These are phyloP conservation scores for Aechmea fasciata DNA, from an alignment of 176 grass and related monocot species.

Conservation along the genomic window DNA sequence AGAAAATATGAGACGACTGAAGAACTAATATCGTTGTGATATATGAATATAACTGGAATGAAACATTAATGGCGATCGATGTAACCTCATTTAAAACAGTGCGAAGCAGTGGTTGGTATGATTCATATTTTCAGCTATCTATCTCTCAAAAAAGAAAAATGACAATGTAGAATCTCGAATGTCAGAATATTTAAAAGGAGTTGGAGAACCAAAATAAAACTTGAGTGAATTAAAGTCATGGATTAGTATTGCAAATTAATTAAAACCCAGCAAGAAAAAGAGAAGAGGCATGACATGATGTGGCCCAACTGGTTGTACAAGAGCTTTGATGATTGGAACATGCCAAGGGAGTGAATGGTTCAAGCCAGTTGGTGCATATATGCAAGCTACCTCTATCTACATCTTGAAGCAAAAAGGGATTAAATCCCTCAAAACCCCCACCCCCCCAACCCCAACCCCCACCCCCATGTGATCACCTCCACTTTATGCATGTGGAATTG, in stretches of 20 bases:
- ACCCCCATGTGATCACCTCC: slow-evolving; percentile 16
- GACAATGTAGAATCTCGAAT: too few relatives aligned
- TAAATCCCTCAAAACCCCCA: neutral
- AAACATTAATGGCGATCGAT: too few relatives aligned
- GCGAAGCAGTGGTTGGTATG: too few relatives aligned
- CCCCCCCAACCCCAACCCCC: neutral
- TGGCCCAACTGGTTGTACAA: slow-evolving; percentile 4
- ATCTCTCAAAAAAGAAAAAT: too few relatives aligned
- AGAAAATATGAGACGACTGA: too few relatives aligned
- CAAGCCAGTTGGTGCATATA: slow-evolving; percentile 7
- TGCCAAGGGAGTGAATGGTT: slow-evolving; percentile 4
- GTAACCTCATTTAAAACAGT: too few relatives aligned
- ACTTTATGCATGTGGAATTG: slow-evolving; percentile 45
- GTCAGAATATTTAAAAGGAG: too few relatives aligned
- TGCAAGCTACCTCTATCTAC: neutral
- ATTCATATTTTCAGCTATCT: too few relatives aligned
- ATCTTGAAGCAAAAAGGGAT: neutral
- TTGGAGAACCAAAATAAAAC: too few relatives aligned
- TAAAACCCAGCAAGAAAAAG: neutral
- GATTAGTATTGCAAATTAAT: neutral
- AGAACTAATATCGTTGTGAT: too few relatives aligned
- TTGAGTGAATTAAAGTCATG: neutral
- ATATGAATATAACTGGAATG: too few relatives aligned
- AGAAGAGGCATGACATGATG: neutral
- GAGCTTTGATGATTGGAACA: neutral